phyloP scores from a whole-genome alignment of 73 alveolate species.

The Paramecium tetraurelia region DNA sequence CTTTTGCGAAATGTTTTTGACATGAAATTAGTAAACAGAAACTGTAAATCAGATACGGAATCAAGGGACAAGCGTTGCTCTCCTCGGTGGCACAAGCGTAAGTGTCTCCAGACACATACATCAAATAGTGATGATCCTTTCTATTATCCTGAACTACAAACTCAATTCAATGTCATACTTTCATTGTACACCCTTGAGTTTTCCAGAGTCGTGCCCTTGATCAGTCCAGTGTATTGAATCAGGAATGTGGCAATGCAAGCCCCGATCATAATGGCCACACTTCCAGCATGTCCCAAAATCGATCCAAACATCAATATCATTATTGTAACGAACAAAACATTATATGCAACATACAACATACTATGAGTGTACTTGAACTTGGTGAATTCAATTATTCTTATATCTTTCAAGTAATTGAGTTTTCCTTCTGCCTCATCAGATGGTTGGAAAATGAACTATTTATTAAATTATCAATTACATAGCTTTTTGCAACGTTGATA shows the following conservation, averaged over 20 bases:
- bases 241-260: background rate
- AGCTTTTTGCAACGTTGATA: background rate
- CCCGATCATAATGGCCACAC: background rate
- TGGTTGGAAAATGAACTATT: background rate
- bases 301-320: background rate
- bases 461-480: background rate
- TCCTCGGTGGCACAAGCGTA: conserved; percentile 46
- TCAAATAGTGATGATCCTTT: background rate
- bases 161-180: background rate
- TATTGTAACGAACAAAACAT: background rate
- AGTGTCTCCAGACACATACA: conserved; percentile 52
- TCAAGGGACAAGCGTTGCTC: conserved; percentile 33
- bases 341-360: conserved; percentile 1
- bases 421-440: background rate
- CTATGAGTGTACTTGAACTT: conserved; percentile 13
- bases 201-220: conserved; percentile 26
- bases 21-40: conserved; percentile 24
- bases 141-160: conserved; percentile 2
- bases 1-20: conserved; percentile 12
- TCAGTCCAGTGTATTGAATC: background rate
- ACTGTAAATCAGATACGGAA: background rate
- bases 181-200: conserved; percentile 42
- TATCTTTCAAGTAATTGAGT: conserved; percentile 15
- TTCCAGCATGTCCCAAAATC: conserved; percentile 13
- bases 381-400: conserved; percentile 8